Base-by-base conservation (phyloP, 345 rosid species). In the Anacardium occidentale region DNA sequence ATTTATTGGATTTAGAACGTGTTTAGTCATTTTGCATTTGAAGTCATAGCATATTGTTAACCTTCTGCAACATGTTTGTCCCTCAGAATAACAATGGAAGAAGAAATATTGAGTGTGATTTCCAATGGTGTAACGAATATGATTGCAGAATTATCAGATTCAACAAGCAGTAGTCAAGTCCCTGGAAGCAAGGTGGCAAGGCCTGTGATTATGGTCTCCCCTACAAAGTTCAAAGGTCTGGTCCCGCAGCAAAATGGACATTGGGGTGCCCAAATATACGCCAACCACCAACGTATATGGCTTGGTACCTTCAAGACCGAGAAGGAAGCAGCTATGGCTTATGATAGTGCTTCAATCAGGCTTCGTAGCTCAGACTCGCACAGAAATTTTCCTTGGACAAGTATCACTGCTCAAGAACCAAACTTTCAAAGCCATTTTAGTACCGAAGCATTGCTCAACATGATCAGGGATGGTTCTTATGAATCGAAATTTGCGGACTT, bases 251-350 rank as follows among this genome's bases (percentile, higher is more conserved):
- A 76, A 21, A 85, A 85, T 20, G 96, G 92, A 3, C 73, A 83
- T 51, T 90, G 96, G 92, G 96, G 96, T 10, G 88, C 89, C 0
- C 96, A 88, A 69, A 83, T 88, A 25, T 88, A 88, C 13, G 82
- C 84, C 53, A 81, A 85, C 44, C 86, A 81, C 74, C 76, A 77
- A 25, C 73, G 92, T 32, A 78, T 84, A 26, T 90, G 96, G 92
- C 88, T 90, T 0, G 96, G 96, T n/a, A 88, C 92, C n/a, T 90
- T 88, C 73, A 86, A 75, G 40, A 69, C 88, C 0, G 91, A 86
- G 34, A 58, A 60, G 60, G 92, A 86, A 29, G 96, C 91, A 0
- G 92, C 92, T 3, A 81, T 82, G 88, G 91, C 92, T 6, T 90
- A 88, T 26, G 91, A 90, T 48, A 88, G 87, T 0, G 92, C 96